Percentiles rank a stretch among this genome's conserved stretches.
Evolutionary conservation across 1,284 basidiomycete genomes (phyloP).

Genomic region (Cryptococcus sp.): DNA sequence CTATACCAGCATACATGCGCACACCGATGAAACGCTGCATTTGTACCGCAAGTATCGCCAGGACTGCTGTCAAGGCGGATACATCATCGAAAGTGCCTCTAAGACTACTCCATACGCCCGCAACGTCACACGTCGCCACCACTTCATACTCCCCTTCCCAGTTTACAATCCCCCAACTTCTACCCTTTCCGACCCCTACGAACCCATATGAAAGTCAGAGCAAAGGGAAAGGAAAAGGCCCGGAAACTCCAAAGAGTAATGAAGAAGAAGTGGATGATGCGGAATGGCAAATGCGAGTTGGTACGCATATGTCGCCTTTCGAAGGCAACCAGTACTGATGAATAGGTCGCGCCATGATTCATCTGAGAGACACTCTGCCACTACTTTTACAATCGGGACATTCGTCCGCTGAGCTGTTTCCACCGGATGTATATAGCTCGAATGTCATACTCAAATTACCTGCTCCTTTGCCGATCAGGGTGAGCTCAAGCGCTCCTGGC

Average conservation of each 20-base stretch:
- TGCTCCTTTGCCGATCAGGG: constrained; percentile 40
- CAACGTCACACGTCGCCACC: too few relatives aligned
- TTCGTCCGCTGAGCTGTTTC: constrained; percentile 31
- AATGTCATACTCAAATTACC: constrained; percentile 41
- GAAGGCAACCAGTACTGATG: constrained; percentile 1
- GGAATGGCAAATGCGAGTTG: constrained; percentile 47
- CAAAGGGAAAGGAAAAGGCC: constrained; percentile 19
- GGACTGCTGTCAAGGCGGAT: too few relatives aligned
- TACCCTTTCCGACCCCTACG: not conserved
- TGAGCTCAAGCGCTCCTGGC: constrained; percentile 5
- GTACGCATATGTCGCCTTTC: constrained; percentile 16
- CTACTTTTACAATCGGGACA: constrained; percentile 35
- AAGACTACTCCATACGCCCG: too few relatives aligned
- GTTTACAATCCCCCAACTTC: not conserved
- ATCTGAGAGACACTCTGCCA: constrained; percentile 45
- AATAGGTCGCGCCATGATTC: constrained; percentile 42
- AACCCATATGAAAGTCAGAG: not conserved
- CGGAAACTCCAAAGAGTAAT: constrained; percentile 9
- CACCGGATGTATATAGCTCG: constrained; percentile 41
- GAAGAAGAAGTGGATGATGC: constrained; percentile 42
- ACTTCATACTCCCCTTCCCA: not conserved
- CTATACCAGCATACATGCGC: too few relatives aligned
- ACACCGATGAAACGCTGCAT: too few relatives aligned
- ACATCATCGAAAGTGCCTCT: too few relatives aligned
- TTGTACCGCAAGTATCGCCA: too few relatives aligned